Conservation (phyloP, 129 eudicot genomes). For the Logfia minima region DNA sequence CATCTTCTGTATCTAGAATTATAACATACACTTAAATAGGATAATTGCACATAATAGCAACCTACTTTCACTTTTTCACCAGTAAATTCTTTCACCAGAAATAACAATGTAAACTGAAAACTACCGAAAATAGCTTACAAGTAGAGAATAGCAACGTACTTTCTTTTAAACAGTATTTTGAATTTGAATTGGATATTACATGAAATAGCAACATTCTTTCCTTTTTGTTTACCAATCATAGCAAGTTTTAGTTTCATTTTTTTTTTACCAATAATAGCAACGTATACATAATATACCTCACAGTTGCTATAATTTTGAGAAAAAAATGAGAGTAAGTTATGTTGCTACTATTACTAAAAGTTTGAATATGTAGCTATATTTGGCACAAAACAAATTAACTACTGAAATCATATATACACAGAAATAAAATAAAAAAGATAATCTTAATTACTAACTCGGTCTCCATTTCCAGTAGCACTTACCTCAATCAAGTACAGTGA, state of each 20-base stretch:
- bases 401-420: background rate
- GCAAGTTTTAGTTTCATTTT: background rate
- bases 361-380: background rate
- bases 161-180: background rate
- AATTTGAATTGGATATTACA: background rate
- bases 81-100: background rate
- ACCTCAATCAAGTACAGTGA: conserved; percentile 1
- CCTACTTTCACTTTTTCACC: background rate
- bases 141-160: background rate
- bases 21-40: background rate
- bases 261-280: background rate
- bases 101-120: background rate
- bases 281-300: background rate
- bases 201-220: background rate
- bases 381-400: background rate
- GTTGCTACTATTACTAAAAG: background rate
- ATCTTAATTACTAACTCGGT: background rate
- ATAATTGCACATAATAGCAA: background rate
- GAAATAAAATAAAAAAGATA: background rate
- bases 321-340: background rate
- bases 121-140: background rate
- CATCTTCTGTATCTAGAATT: background rate
- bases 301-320: background rate
- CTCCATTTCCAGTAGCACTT: conserved; percentile 8
- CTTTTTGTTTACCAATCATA: background rate